Evolutionary conservation across 2,329 filamentous ascomycete species (phyloP), one percentile per base, ranked within the genome.

Genomic region (Cladophialophora carrionii): DNA sequence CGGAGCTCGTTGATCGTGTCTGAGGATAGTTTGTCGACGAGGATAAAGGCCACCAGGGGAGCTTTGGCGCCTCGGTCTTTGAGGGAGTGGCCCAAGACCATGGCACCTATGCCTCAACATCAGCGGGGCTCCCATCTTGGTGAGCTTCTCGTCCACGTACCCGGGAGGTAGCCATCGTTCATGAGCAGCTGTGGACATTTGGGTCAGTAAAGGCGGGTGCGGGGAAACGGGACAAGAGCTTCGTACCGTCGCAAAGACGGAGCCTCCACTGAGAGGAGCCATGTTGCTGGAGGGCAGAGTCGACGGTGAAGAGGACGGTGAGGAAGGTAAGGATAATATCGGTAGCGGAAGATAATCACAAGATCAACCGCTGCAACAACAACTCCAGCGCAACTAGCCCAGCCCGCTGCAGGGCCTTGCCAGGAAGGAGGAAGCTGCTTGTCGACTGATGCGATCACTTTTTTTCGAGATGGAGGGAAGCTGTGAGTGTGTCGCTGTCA

Each of bases 1-100:
- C 88, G 87, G 72, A 99, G 86, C 80, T 96, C 87, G 26, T 85
- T 83, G 66, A 98, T 84, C 55, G 90, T 92, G 60, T 89, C 88
- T 61, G 84, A 80, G 37, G 90, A 90, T 57, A 99, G 83, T 20
- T 85, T 88, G 73, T 96, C 92, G 61, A 89, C 83, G 4, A 92
- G 96, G 75, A 96, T 87, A 72, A 98, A 82, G 72, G 90, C 90
- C 66, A 89, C 92, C 72, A 99, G 83, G 81, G 92, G 94, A 81
- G 91, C 95, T 71, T 83, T 87, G 43, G 93, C 91, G 63, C 91
- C 91, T 73, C 88, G 89, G 88, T 99, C 95, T 78, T 91, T 90
- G 63, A 99, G 82, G 37, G 95, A 98, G 81, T 98, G 93, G 67
- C 92, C 93, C 69, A 99, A 87, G 54, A 99, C 93, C 72, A 95